Evolutionary conservation across 495 filamentous ascomycete genomes (phyloP).

Genomic region (Stereocaulon alpinum): DNA sequence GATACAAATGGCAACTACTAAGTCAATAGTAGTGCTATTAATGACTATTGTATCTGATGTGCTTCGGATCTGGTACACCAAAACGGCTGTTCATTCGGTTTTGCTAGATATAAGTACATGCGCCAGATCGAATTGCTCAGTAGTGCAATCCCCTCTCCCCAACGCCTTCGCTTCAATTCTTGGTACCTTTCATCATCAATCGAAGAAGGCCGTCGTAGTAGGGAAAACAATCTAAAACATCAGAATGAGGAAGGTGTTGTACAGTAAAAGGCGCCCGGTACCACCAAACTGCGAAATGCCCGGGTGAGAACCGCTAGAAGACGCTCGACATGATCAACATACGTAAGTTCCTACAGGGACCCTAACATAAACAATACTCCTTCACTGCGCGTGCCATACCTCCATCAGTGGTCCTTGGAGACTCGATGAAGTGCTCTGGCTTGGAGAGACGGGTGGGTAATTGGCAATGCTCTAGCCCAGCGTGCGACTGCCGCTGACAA

Average conservation of each 20-base stretch:
- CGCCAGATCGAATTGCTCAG: neutral
- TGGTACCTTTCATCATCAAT: neutral
- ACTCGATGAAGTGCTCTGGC: neutral
- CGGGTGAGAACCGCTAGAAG: neutral
- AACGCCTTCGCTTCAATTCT: slow-evolving; percentile 12
- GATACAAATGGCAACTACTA: no score
- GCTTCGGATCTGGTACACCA: neutral
- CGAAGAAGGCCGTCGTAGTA: neutral
- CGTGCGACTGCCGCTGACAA: slow-evolving; percentile 42
- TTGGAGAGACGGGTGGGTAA: neutral
- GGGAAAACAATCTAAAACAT: neutral
- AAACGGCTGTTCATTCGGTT: neutral
- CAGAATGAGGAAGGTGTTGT: neutral
- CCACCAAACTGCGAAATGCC: neutral
- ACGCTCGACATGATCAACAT: neutral
- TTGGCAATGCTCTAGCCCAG: slow-evolving; percentile 30
- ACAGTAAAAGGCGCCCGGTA: neutral
- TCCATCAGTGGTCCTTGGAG: slow-evolving; percentile 2
- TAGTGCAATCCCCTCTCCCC: neutral
- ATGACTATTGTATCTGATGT: neutral
- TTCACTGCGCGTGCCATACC: neutral
- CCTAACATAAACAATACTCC: neutral
- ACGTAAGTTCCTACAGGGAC: neutral
- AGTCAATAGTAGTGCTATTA: no score
- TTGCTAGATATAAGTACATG: neutral